Conservation (phyloP, 2,329 filamentous ascomycete species). For the Trichoderma atroviride region DNA sequence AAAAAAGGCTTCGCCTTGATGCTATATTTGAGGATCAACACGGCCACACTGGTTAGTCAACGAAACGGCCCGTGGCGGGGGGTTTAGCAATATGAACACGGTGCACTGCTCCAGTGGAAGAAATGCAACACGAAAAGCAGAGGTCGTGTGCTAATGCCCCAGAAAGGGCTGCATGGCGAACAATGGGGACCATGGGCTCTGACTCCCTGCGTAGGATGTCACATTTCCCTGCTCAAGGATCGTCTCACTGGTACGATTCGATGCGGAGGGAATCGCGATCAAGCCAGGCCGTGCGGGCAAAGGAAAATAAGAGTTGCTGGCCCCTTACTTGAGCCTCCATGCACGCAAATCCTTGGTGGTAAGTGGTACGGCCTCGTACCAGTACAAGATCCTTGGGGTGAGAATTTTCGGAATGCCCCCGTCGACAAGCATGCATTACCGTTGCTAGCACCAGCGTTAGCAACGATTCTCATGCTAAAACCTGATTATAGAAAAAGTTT, state of each 20-base stretch:
- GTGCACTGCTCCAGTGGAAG: background rate
- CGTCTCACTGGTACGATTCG: conserved; percentile 16
- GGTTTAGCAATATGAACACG: background rate
- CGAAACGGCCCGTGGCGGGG: conserved; percentile 15
- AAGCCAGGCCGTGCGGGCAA: background rate
- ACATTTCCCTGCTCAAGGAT: conserved; percentile 3
- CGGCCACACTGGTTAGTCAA: background rate
- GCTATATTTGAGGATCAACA: conserved; percentile 4
- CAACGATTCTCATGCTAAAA: background rate
- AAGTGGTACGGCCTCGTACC: background rate
- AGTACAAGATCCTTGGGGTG: background rate
- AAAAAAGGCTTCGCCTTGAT: conserved; percentile 18
- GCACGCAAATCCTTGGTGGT: background rate
- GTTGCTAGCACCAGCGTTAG: background rate
- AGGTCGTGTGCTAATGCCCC: conserved; percentile 8
- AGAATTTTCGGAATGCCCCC: background rate
- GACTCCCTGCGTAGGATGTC: background rate
- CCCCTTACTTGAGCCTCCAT: conserved; percentile 20
- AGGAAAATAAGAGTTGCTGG: background rate
- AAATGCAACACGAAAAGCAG: background rate
- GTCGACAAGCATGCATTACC: background rate
- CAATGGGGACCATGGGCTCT: background rate
- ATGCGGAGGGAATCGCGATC: conserved; percentile 25
- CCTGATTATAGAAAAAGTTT: background rate
- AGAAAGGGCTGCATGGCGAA: background rate